Conservation (phyloP, 352 stramenopile genomes). For the Globisporangium alternatum region DNA sequence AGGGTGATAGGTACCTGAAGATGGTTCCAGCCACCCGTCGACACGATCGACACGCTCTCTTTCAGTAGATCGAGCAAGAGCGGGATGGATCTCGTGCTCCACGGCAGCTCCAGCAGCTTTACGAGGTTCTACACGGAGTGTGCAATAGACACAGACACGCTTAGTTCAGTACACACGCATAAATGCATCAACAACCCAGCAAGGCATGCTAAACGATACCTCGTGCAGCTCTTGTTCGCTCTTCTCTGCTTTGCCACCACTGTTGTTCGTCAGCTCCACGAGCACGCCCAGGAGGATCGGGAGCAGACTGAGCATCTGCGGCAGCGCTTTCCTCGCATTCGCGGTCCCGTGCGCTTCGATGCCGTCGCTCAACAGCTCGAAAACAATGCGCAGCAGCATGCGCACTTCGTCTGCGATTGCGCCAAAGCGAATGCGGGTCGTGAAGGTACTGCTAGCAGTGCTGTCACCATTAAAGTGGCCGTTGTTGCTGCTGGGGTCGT, state of each 20-base stretch:
- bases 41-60: conserved; percentile 44
- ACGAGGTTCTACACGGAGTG: conserved; percentile 37
- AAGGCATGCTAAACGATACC: conserved; percentile 14
- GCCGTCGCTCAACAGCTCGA: conserved; percentile 50
- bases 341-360: conserved; percentile 21
- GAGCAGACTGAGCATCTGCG: conserved; percentile 60
- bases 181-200: background rate
- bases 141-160: background rate
- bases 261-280: conserved; percentile 20
- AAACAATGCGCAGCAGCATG: conserved; percentile 49
- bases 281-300: conserved; percentile 52
- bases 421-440: conserved; percentile 6
- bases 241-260: background rate
- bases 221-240: conserved; percentile 23
- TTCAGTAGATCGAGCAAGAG: conserved; percentile 60
- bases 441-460: background rate
- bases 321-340: conserved; percentile 36
- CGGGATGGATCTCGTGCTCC: conserved; percentile 45
- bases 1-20: conserved; percentile 37
- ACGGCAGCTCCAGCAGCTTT: conserved; percentile 65
- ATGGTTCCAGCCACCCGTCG: conserved; percentile 40
- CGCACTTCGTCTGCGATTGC: conserved; percentile 48
- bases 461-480: background rate
- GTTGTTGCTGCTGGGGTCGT: conserved; percentile 17
- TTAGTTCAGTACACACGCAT: background rate